These are phyloP conservation scores for Cyberlindnera galapagoensis DNA, from an alignment of 805 yeast genomes.

Conservation along the genomic window DNA sequence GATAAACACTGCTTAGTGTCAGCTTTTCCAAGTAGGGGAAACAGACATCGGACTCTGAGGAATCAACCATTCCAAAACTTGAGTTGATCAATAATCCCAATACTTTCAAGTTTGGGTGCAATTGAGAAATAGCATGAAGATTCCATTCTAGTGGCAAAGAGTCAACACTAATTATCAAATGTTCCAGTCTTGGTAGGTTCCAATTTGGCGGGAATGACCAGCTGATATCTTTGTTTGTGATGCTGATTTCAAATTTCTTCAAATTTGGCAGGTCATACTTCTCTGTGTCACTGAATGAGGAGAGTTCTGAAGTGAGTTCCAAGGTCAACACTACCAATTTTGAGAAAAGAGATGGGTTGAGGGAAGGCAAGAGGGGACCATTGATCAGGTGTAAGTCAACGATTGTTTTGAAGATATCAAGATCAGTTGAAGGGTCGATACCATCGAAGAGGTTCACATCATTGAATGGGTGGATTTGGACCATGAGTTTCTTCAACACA, in stretches of 20 bases:
- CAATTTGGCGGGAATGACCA: constrained; percentile 3
- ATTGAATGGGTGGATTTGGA: not conserved
- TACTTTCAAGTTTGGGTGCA: constrained; percentile 1
- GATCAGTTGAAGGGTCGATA: not conserved
- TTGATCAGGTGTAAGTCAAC: constrained; percentile 1
- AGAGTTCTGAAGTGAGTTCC: not conserved
- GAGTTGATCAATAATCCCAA: constrained; percentile 1
- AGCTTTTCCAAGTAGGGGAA: constrained; percentile 1
- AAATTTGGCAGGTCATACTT: not conserved
- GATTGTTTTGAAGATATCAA: not conserved
- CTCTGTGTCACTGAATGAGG: not conserved
- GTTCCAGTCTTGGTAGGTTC: constrained; percentile 1
- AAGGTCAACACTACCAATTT: not conserved
- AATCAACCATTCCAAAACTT: constrained; percentile 2
- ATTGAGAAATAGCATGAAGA: not conserved
- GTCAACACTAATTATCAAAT: constrained; percentile 1
- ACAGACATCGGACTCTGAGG: not conserved
- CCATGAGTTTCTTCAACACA: not conserved
- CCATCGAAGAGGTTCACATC: not conserved
- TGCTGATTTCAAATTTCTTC: not conserved
- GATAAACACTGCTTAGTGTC: constrained; percentile 2
- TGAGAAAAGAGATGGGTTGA: not conserved
- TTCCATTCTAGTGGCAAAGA: constrained; percentile 1
- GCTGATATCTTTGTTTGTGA: not conserved
- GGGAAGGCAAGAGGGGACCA: not conserved